phyloP scores from a whole-genome alignment of 179 eudicot species.

The Silene noctiflora region DNA sequence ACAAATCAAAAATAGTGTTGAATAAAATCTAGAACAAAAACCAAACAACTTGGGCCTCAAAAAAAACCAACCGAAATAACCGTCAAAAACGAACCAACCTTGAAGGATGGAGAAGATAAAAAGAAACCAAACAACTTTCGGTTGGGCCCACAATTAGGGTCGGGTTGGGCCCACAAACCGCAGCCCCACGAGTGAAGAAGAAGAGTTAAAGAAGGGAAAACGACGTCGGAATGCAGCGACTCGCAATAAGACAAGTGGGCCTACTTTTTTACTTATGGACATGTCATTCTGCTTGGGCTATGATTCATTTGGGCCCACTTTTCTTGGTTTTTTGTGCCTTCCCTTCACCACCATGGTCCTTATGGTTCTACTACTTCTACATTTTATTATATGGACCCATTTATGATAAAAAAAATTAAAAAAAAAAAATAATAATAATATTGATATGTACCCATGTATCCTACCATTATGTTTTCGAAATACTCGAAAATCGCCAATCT shows the following conservation, averaged over 20 bases:
- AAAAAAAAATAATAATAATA: background rate
- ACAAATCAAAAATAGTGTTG: background rate
- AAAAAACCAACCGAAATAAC: conserved; percentile 29
- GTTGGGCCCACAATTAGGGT: conserved; percentile 23
- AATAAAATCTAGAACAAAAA: background rate
- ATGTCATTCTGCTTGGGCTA: conserved; percentile 34
- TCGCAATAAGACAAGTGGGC: conserved; percentile 24
- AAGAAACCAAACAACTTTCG: conserved; percentile 22
- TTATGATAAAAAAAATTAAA: background rate
- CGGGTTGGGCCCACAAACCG: conserved; percentile 16
- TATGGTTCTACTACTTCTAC: background rate
- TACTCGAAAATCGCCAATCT: background rate
- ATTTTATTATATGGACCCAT: conserved; percentile 1
- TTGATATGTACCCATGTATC: conserved; percentile 18
- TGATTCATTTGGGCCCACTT: conserved; percentile 32
- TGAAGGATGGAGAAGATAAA: conserved; percentile 4
- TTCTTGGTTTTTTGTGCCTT: conserved; percentile 25
- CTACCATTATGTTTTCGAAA: conserved; percentile 13
- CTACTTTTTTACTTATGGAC: conserved; percentile 24
- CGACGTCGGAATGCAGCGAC: conserved; percentile 22
- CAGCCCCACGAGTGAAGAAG: conserved; percentile 25
- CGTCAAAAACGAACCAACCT: conserved; percentile 21
- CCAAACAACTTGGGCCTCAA: conserved; percentile 16
- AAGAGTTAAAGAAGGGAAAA: conserved; percentile 17
- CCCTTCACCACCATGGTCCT: background rate